Evolutionary conservation across 352 stramenopile species (phyloP).

Genomic region (Phytophthora pistaciae): DNA sequence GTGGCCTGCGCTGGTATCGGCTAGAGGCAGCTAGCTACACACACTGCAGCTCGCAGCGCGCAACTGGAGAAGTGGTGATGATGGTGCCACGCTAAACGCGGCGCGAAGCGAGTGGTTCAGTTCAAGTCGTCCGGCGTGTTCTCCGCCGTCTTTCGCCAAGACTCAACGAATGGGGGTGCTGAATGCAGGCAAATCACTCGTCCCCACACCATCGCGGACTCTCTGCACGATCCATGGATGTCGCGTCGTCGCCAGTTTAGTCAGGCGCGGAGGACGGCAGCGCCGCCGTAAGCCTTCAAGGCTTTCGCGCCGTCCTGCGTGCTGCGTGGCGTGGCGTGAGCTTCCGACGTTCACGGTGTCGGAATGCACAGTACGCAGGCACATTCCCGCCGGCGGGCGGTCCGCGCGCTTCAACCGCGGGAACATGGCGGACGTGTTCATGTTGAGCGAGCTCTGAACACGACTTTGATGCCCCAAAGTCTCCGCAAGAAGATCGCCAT

Average conservation of each 20-base stretch:
- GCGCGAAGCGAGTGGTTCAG: slow-evolving; percentile 7
- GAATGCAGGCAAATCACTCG: slow-evolving; percentile 26
- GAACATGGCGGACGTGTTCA: background rate
- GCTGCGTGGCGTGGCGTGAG: background rate
- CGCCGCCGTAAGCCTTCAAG: background rate
- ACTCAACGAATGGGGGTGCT: slow-evolving; percentile 18
- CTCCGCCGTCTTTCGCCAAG: slow-evolving; percentile 6
- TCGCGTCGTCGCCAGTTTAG: slow-evolving; percentile 12
- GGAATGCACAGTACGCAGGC: background rate
- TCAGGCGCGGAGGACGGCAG: background rate
- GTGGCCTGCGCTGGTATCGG: background rate
- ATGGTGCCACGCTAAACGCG: slow-evolving; percentile 13
- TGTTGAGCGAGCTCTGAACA: background rate
- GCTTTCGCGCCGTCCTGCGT: slow-evolving; percentile 30
- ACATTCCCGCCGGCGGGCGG: too few species aligned
- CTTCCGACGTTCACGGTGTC: slow-evolving; percentile 15
- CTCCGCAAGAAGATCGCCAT: slow-evolving; percentile 14
- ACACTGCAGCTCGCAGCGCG: background rate
- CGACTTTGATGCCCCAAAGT: background rate
- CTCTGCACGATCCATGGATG: slow-evolving; percentile 7
- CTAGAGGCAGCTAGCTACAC: background rate
- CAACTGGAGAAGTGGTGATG: background rate
- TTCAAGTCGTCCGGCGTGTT: slow-evolving; percentile 12
- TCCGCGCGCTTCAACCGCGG: background rate
- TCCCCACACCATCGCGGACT: slow-evolving; percentile 17